phyloP scores from a whole-genome alignment of 1,284 basidiomycete genomes.

The Neolentinus lepideus region DNA sequence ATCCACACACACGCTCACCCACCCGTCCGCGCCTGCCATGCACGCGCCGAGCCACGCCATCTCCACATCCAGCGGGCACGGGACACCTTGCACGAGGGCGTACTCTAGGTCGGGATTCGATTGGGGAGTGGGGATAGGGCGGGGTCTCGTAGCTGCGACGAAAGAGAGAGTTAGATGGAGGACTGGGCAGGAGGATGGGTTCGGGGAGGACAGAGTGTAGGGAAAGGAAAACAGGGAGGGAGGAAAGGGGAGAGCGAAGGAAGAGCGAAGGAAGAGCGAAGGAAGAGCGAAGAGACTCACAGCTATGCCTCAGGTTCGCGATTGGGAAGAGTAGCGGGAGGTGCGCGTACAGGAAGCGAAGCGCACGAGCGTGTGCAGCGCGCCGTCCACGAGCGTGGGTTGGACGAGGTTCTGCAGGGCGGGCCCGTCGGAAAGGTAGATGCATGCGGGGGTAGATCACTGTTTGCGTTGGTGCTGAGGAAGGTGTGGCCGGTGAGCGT shows the following conservation, averaged over 20 bases:
- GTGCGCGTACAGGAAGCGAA: constrained; percentile 56
- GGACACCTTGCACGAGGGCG: constrained; percentile 84
- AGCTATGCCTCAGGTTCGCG: no score
- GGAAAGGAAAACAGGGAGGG: no score
- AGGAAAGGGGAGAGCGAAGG: no score
- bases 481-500: background rate
- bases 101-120: constrained; percentile 42
- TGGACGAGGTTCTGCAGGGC: constrained; percentile 86
- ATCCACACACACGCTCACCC: constrained; percentile 84
- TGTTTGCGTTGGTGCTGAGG: constrained; percentile 28
- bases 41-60: constrained; percentile 91
- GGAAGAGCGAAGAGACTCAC: constrained; percentile 27
- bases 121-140: no score
- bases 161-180: no score
- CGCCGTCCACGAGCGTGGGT: constrained; percentile 66
- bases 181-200: no score
- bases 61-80: constrained; percentile 80
- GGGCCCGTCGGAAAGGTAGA: constrained; percentile 90
- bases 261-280: constrained; percentile 54
- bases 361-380: constrained; percentile 20
- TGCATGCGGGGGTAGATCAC: constrained; percentile 82
- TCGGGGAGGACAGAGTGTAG: no score
- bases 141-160: no score
- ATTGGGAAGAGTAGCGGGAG: constrained; percentile 67
- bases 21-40: constrained; percentile 89